Conservation (phyloP, 805 yeast genomes). For the Saturnispora bothae region DNA sequence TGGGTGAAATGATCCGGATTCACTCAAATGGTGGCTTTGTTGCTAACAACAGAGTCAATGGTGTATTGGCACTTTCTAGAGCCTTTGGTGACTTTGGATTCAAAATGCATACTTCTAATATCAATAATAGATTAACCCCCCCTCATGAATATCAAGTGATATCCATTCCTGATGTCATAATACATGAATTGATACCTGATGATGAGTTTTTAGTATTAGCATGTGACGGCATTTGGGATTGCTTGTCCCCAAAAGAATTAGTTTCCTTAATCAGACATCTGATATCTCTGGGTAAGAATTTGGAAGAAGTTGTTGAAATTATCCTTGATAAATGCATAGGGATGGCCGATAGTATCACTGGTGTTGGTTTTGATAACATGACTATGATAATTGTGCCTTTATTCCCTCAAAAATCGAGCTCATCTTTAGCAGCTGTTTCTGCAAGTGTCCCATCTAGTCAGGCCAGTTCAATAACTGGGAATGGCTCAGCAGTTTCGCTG, state of each 20-base stretch:
- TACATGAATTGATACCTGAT: constrained; percentile 34
- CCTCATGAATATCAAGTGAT: constrained; percentile 74
- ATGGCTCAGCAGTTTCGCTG: not conserved
- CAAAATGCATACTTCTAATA: constrained; percentile 26
- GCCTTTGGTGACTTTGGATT: constrained; percentile 61
- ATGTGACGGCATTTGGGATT: constrained; percentile 82
- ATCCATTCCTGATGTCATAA: constrained; percentile 64
- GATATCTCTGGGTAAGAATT: constrained; percentile 43
- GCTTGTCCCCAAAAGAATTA: constrained; percentile 46
- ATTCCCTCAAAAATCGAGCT: not conserved
- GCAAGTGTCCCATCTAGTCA: not conserved
- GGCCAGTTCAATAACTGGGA: not conserved
- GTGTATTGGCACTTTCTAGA: constrained; percentile 45
- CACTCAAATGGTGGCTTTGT: constrained; percentile 52
- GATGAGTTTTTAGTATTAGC: constrained; percentile 70
- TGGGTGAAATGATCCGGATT: constrained; percentile 48
- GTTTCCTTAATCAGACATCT: constrained; percentile 46
- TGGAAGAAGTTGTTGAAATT: constrained; percentile 49
- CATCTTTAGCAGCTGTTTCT: not conserved
- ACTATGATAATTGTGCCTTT: constrained; percentile 48
- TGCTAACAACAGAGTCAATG: constrained; percentile 50
- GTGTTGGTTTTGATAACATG: constrained; percentile 79
- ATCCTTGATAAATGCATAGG: constrained; percentile 56
- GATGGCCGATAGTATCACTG: constrained; percentile 64
- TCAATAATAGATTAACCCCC: constrained; percentile 21